Evolutionary conservation across 2,329 filamentous ascomycete species (phyloP), one percentile per base, ranked within the genome.

Genomic region (Lasiodiplodia sp.): DNA sequence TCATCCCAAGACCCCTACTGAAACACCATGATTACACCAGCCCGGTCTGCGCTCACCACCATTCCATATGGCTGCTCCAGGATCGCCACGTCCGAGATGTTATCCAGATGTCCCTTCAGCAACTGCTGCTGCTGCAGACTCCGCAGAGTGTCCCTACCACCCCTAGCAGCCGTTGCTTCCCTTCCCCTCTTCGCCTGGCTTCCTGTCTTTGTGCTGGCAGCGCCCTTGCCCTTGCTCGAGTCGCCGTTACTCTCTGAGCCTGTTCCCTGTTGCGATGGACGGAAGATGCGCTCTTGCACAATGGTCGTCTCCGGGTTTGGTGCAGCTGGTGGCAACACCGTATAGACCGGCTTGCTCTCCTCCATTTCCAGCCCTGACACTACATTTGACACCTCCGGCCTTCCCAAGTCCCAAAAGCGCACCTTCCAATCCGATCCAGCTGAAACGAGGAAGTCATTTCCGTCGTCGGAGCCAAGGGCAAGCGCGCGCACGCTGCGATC

Each of bases 51-150:
- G 72, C 92, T 96, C 62, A 98, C 86, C 40, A 94, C 91, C 93
- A 98, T 97, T 4, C 91, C 92, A 79, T 97, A 97, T 28, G 96
- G 96, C 72, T 88, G 86, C 82, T 97, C 93, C 73, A 99, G 80
- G 75, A 98, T 82, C n/a, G 91, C 91, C 72, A 97, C 90, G 81
- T 98, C 95, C 75, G 92, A 87, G 69, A 99, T 90, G 3, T 90
- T 90, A 80, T 99, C 96, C 74, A 97, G 80, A 81, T 99, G 96
- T 69, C 91, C 93, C 77, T 90, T 91, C 68, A 98, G 82, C 73
- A 99, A 79, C 79, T 93, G 89, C 78, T 96, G 93, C 78, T 97
- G 94, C 81, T 97, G 92, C 72, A 92, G 34, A 12, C 83, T 70
- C 91, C 94, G 71, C 31, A 68, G 23, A 21, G 60, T 68, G 51